A percentile compares a stretch with the other conserved stretches of the same genome.
Conservation (phyloP, 2,329 filamentous ascomycete genomes). For the Clarireedia sp. region DNA sequence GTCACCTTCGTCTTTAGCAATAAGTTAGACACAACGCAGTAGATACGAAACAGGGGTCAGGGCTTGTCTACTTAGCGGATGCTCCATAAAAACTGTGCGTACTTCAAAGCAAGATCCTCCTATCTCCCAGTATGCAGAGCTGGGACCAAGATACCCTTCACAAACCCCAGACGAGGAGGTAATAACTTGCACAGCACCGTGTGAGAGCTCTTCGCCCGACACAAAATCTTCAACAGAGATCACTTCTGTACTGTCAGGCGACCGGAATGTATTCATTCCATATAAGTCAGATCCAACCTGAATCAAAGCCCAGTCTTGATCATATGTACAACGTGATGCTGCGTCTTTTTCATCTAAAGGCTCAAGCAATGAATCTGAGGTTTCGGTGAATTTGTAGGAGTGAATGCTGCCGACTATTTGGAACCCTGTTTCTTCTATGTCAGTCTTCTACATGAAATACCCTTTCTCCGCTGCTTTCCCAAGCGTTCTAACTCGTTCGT, state of each 20-base stretch:
- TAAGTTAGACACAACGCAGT: background rate
- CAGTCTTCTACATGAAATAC: too few species aligned
- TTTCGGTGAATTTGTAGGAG: too few species aligned
- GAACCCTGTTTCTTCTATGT: too few species aligned
- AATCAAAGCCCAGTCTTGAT: background rate
- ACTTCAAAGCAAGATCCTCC: background rate
- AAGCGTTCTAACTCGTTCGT: too few species aligned
- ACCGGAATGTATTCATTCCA: background rate
- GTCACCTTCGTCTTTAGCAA: background rate
- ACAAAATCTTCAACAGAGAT: background rate
- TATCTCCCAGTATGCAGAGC: background rate
- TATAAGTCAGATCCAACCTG: background rate
- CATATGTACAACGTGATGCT: background rate
- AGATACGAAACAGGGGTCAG: background rate
- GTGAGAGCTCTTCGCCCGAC: background rate
- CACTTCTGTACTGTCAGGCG: background rate
- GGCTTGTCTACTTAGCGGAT: background rate
- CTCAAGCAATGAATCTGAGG: too few species aligned
- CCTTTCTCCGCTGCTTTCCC: too few species aligned
- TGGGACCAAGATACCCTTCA: background rate
- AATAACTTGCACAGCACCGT: background rate
- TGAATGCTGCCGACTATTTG: too few species aligned
- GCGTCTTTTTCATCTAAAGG: too few species aligned
- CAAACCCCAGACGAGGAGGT: background rate
- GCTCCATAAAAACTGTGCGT: background rate